Evolutionary conservation across 2,329 filamentous ascomycete species (phyloP).

Genomic region (Sclerotinia spermophila): DNA sequence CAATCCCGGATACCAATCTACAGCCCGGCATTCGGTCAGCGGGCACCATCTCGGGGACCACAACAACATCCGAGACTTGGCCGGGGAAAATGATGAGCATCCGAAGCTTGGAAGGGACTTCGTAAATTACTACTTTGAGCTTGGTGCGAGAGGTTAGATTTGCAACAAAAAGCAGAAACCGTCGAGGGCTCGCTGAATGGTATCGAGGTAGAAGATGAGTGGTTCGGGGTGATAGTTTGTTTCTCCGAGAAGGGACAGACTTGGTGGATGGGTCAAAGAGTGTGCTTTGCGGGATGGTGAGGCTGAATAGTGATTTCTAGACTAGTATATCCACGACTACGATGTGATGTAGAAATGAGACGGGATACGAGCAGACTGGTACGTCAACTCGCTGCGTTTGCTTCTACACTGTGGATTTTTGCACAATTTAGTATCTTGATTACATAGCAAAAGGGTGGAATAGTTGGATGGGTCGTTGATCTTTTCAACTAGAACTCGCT

Average conservation of each 20-base stretch:
- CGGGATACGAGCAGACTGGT: too few relatives aligned
- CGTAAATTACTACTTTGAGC: neutral
- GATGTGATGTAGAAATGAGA: neutral
- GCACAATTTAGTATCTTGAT: too few relatives aligned
- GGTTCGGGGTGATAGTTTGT: neutral
- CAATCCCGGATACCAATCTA: neutral
- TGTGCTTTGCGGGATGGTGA: neutral
- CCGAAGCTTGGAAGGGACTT: too few relatives aligned
- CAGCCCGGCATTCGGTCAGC: neutral
- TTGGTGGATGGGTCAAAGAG: neutral
- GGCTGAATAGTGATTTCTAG: neutral
- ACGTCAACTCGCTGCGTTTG: too few relatives aligned
- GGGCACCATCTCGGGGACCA: neutral
- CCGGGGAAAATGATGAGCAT: neutral
- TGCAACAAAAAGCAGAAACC: neutral
- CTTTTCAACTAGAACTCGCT: too few relatives aligned
- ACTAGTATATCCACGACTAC: neutral
- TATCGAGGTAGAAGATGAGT: too few relatives aligned
- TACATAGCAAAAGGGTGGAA: too few relatives aligned
- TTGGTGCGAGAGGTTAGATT: neutral
- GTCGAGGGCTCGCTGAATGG: neutral
- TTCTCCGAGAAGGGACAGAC: too few relatives aligned
- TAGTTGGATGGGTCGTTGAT: too few relatives aligned
- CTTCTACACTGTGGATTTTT: too few relatives aligned
- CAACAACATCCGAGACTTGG: too few relatives aligned